A percentile compares a stretch with the other conserved stretches of the same genome.
Evolutionary conservation across 2,329 filamentous ascomycete species (phyloP).

Genomic region (Paecilomyces fulvus): DNA sequence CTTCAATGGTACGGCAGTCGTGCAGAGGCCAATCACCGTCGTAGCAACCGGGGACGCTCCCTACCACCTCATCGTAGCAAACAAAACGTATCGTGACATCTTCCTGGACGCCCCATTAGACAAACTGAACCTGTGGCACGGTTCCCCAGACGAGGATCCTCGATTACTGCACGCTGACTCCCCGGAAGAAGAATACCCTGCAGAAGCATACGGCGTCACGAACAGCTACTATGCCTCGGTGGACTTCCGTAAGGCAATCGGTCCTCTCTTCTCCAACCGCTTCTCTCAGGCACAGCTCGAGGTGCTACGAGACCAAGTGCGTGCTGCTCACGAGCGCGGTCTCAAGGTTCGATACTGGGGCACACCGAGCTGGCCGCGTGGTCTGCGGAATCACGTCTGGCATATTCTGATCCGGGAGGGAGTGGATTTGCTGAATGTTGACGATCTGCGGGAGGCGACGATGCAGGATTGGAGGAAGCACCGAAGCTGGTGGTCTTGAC

Average conservation of each 20-base stretch:
- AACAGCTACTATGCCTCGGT: slow-evolving; percentile 62
- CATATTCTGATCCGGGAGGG: slow-evolving; percentile 47
- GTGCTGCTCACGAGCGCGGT: slow-evolving; percentile 42
- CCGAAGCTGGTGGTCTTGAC: slow-evolving; percentile 10
- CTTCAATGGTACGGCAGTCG: slow-evolving; percentile 30
- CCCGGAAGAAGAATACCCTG: background rate
- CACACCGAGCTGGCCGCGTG: slow-evolving; percentile 49
- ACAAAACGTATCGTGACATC: background rate
- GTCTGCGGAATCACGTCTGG: slow-evolving; percentile 50
- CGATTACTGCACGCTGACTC: background rate
- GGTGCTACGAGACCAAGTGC: slow-evolving; percentile 39
- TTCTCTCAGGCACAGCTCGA: slow-evolving; percentile 39
- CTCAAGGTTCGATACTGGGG: slow-evolving; percentile 55
- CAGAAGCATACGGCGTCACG: slow-evolving; percentile 34
- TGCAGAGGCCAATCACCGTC: slow-evolving; percentile 37
- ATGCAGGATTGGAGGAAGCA: slow-evolving; percentile 30
- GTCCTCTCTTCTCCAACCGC: slow-evolving; percentile 38
- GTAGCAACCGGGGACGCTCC: slow-evolving; percentile 42
- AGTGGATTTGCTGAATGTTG: slow-evolving; percentile 54
- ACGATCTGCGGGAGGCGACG: slow-evolving; percentile 46
- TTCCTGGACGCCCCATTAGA: background rate
- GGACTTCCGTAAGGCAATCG: slow-evolving; percentile 48
- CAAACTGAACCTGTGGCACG: background rate
- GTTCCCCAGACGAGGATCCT: background rate
- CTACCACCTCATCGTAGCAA: slow-evolving; percentile 10